Percentiles rank a stretch among this genome's conserved stretches.
These are phyloP conservation scores for Hortaea werneckii DNA, from an alignment of 2,329 filamentous ascomycete species.

Conservation along the genomic window DNA sequence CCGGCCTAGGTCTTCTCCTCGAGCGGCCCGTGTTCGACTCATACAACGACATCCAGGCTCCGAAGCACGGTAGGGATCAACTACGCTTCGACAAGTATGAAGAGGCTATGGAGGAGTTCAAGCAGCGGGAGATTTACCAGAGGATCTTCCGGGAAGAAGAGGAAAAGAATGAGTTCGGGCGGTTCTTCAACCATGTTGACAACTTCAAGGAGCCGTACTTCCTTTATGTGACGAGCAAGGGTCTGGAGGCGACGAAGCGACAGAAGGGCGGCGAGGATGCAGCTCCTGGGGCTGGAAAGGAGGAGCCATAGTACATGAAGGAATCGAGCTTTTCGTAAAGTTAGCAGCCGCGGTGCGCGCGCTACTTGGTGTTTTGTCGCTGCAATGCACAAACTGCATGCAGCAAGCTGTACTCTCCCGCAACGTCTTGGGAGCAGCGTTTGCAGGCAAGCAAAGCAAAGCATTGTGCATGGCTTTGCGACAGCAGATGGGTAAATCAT, in stretches of 20 bases:
- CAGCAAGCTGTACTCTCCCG: no score
- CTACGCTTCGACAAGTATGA: slow-evolving; percentile 74
- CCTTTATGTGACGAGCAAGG: slow-evolving; percentile 40
- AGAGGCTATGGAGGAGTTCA: slow-evolving; percentile 74
- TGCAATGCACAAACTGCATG: no score
- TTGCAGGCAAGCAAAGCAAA: no score
- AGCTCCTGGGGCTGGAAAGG: neutral
- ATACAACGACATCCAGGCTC: slow-evolving; percentile 67
- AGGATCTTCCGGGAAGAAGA: slow-evolving; percentile 86
- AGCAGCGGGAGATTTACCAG: slow-evolving; percentile 83
- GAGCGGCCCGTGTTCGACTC: slow-evolving; percentile 85
- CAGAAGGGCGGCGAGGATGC: neutral
- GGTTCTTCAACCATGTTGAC: slow-evolving; percentile 42
- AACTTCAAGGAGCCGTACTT: slow-evolving; percentile 41
- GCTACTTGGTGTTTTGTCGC: no score
- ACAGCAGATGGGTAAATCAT: no score
- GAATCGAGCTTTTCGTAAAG: no score
- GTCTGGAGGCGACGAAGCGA: slow-evolving; percentile 34
- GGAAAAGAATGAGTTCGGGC: slow-evolving; percentile 57
- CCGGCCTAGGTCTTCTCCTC: slow-evolving; percentile 74
- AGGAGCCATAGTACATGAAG: neutral
- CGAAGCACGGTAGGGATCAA: slow-evolving; percentile 52
- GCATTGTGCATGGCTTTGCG: no score
- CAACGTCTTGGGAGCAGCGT: no score
- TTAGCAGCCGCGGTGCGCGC: no score